Percentiles rank a stretch among this genome's conserved stretches.
phyloP scores from a whole-genome alignment of 1,284 basidiomycete species.

The Irpex sp. region DNA sequence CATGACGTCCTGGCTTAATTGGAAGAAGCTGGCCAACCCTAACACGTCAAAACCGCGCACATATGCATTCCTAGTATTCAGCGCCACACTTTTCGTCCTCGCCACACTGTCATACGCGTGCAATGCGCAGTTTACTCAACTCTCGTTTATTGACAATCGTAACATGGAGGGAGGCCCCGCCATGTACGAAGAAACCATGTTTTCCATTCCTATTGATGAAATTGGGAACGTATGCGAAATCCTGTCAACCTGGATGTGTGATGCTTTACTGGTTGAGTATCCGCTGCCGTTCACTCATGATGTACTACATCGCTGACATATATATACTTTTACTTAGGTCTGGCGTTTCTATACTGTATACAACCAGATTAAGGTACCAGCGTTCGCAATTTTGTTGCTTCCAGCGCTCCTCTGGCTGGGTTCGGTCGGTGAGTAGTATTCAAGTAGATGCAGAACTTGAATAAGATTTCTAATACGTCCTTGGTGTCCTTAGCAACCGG shows the following conservation, averaged over 20 bases:
- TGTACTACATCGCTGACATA: neutral
- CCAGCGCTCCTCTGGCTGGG: conserved; percentile 1
- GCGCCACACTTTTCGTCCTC: conserved; percentile 7
- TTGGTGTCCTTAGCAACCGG: neutral
- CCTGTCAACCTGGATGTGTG: conserved; percentile 7
- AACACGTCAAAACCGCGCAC: neutral
- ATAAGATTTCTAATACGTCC: neutral
- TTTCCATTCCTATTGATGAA: conserved; percentile 4
- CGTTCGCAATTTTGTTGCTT: neutral
- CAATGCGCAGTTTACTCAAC: conserved; percentile 6
- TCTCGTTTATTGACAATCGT: conserved; percentile 8
- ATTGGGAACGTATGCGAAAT: conserved; percentile 2
- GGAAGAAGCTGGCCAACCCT: neutral
- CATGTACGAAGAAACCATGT: conserved; percentile 7
- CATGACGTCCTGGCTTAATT: neutral
- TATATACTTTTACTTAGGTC: neutral
- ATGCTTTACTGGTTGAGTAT: conserved; percentile 9
- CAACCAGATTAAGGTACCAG: neutral
- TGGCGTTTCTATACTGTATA: conserved; percentile 4
- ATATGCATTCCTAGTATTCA: neutral
- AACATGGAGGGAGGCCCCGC: conserved; percentile 10
- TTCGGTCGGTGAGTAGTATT: neutral
- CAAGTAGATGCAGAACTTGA: neutral
- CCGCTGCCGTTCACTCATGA: neutral
- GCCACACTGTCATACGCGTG: conserved; percentile 5